Evolutionary conservation across 257 asterid species (phyloP), one percentile per base, ranked within the genome.

Genomic region (Fraxinus quadrangulata): DNA sequence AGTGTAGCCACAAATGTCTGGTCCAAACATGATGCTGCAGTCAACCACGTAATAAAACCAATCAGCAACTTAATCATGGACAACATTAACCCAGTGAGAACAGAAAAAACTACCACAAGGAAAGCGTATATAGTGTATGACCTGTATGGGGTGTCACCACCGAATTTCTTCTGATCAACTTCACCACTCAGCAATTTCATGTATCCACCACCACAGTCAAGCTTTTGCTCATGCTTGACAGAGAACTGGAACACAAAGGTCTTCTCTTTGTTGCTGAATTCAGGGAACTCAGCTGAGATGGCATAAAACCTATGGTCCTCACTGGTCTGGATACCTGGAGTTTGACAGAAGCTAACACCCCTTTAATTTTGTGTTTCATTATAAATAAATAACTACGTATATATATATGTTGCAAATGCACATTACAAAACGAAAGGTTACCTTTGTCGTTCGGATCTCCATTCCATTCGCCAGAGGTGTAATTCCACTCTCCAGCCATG

Each of bases 11-110:
- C 98, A 94, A 84, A 94, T 94, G 75, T 94, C 97, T 36, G 98
- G 98, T 78, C 99, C 99, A 88, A 96, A 96, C 98, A 96, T 96
- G 82, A 96, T 92, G 77, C 98, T 96, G 96, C 86, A 89, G 45
- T 65, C 61, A 74, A 82, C 37, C 77, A 79, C 17, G 65, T 10
- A 70, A 49, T 2, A 56, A 5, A 65, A 42, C 71, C 28, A 49
- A 73, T 83, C 82, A 90, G 83, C 28, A 34, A 71, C 23, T 75
- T 59, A 28, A 31, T 51, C 14, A 21, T 30, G 67, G 31, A 59
- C 28, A 21, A 21, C 67, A 21, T 59, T 59, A 59, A n/a, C 67
- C 26, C 28, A 21, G 14, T n/a, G 30, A 56, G 26, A 59, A 59
- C 28, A 21, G 67, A 21, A n/a, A 21, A 59, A n/a, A 21, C 67